Conservation (phyloP, 139 green algal species). For the Micromonas commoda region DNA sequence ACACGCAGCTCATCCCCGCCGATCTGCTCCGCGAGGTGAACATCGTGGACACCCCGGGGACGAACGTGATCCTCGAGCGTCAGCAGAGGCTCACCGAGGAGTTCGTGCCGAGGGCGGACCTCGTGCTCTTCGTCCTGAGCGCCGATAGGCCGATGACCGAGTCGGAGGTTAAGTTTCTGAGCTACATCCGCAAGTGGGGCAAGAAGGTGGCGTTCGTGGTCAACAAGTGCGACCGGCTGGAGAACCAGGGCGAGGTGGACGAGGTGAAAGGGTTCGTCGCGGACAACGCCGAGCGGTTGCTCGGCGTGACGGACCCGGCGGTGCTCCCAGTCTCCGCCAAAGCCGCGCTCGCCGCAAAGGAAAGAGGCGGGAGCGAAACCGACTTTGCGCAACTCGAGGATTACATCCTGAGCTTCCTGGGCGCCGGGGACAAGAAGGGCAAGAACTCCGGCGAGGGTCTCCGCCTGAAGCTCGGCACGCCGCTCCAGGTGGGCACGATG, state of each 20-base stretch:
- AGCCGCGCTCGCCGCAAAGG: background rate
- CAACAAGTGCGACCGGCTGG: slow-evolving; percentile 91
- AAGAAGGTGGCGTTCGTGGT: slow-evolving; percentile 98
- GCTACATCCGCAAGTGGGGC: slow-evolving; percentile 68
- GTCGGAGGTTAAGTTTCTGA: slow-evolving; percentile 69
- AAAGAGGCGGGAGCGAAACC: background rate
- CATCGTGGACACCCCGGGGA: slow-evolving; percentile 94
- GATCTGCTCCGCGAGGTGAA: slow-evolving; percentile 56
- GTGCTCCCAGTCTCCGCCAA: slow-evolving; percentile 13
- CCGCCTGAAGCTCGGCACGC: slow-evolving; percentile 25
- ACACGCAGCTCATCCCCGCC: slow-evolving; percentile 63
- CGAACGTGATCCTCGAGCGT: slow-evolving; percentile 93
- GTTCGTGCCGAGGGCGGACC: slow-evolving; percentile 89
- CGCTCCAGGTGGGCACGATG: background rate
- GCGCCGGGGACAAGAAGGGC: background rate
- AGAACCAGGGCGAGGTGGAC: slow-evolving; percentile 29
- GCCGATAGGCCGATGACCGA: slow-evolving; percentile 87
- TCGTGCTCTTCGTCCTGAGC: slow-evolving; percentile 92
- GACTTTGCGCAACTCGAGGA: slow-evolving; percentile 10
- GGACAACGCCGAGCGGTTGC: slow-evolving; percentile 23
- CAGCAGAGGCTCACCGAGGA: slow-evolving; percentile 98
- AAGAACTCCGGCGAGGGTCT: slow-evolving; percentile 9
- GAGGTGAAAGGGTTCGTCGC: slow-evolving; percentile 23
- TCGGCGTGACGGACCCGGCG: slow-evolving; percentile 11
- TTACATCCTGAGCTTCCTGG: slow-evolving; percentile 16